phyloP scores from a whole-genome alignment of 2,329 filamentous ascomycete genomes.

The Xylariales sp. region DNA sequence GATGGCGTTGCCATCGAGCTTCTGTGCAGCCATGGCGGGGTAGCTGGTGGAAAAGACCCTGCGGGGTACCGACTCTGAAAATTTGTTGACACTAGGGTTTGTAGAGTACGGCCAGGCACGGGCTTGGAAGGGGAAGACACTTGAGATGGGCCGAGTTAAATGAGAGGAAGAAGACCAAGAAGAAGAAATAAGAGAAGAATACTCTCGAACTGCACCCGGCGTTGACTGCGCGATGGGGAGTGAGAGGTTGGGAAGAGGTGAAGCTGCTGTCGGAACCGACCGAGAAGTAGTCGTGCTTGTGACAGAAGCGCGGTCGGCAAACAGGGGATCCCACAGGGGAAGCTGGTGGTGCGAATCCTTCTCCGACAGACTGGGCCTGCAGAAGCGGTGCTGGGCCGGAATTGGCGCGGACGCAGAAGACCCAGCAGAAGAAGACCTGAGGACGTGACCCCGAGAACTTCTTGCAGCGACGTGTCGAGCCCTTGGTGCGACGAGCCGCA shows the following conservation, averaged over 20 bases:
- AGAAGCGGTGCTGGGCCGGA: conserved; percentile 1
- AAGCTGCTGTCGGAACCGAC: too few relatives aligned
- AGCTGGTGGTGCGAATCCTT: conserved; percentile 5
- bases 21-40: conserved; percentile 74
- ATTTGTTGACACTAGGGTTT: too few relatives aligned
- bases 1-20: conserved; percentile 94
- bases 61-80: conserved; percentile 9
- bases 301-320: background rate
- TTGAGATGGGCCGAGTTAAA: background rate
- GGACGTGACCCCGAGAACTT: conserved; percentile 11
- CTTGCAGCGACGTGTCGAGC: background rate
- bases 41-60: conserved; percentile 42
- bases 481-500: conserved; percentile 3
- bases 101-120: background rate
- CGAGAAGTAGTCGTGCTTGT: background rate
- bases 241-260: background rate
- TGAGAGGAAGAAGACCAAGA: background rate
- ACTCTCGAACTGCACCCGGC: too few relatives aligned
- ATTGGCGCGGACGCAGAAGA: conserved; percentile 2
- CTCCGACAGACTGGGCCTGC: conserved; percentile 1
- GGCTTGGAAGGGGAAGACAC: background rate
- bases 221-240: background rate
- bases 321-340: conserved; percentile 1
- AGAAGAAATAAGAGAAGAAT: too few relatives aligned
- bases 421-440: too few relatives aligned